Evolutionary conservation across 345 rosid genomes (phyloP), one percentile per base, ranked within the genome.

Genomic region (Eucalyptus cloeziana): DNA sequence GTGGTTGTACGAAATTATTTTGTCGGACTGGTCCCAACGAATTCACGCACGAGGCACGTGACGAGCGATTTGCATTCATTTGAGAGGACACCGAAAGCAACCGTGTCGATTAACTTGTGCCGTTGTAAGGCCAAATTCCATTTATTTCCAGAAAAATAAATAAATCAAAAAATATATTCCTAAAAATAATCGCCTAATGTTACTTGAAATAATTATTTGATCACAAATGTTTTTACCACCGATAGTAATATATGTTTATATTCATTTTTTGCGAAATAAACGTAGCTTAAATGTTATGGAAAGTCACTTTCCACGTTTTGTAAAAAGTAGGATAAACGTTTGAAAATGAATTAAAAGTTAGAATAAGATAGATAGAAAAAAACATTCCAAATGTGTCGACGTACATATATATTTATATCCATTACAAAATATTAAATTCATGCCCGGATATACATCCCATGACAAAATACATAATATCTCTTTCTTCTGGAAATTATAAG

Each of bases 321-420:
- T 21, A 1, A 49, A 3, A 49, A 0, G 2, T 8, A 21, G 5
- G 10, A 52, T 0, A 52, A 52, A 52, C 21, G 2, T 52, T 52
- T 52, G 10, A 52, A 52, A 52, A 52, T 52, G 10, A 7, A 52
- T 21, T 52, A 52, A 52, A 52, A 52, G 1, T 52, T 52, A 52
- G 25, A 52, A 10, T 52, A 19, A 7, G 58, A 7, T 4, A 52
- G 11, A 45, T 1, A 45, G 1, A 16, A 51, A 51, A 1, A 47
- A 51, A 51, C 9, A 52, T 52, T 7, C 24, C 9, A n/a, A 31
- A 15, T 37, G 43, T 15, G 40, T 31, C 43, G 22, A 16, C 6
- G 3, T 31, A 15, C 10, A 7, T 67, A 14, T 67, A 14, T n/a
- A 67, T 31, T 31, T 67, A 31, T 31, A 60, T 60, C 67, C 8